Conservation (phyloP, 768 basidiomycete genomes). For the Gymnopilus dilepis region DNA sequence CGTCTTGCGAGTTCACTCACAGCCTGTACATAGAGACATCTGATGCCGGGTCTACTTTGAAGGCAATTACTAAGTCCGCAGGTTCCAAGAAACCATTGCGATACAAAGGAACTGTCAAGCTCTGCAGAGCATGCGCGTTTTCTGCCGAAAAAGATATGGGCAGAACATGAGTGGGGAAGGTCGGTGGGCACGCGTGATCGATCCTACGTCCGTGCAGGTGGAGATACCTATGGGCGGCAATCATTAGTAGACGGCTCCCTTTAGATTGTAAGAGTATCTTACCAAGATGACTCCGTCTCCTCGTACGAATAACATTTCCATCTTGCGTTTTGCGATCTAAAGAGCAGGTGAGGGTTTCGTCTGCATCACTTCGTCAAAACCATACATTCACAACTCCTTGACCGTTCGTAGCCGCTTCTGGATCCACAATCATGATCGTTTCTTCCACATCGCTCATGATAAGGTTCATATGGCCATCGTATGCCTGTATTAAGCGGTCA, state of each 20-base stretch:
- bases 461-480: constrained; percentile 99
- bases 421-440: constrained; percentile 94
- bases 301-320: constrained; percentile 98
- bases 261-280: constrained; percentile 33
- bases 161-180: not conserved
- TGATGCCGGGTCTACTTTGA: constrained; percentile 1
- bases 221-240: constrained; percentile 65
- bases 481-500: constrained; percentile 66
- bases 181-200: not conserved
- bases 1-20: not conserved
- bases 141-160: constrained; percentile 27
- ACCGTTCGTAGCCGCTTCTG: constrained; percentile 65
- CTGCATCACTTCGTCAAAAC: not conserved
- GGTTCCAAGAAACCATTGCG: constrained; percentile 4
- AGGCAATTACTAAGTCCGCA: not conserved
- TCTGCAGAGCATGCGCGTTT: constrained; percentile 5
- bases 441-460: constrained; percentile 98
- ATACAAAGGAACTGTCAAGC: constrained; percentile 3
- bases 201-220: constrained; percentile 73
- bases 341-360: not conserved
- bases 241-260: constrained; percentile 10
- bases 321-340: constrained; percentile 89
- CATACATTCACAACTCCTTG: constrained; percentile 70
- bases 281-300: constrained; percentile 98
- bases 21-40: not conserved